Evolutionary conservation across 495 filamentous ascomycete genomes (phyloP), one percentile per base, ranked within the genome.

Genomic region (Durotheca rogersii): DNA sequence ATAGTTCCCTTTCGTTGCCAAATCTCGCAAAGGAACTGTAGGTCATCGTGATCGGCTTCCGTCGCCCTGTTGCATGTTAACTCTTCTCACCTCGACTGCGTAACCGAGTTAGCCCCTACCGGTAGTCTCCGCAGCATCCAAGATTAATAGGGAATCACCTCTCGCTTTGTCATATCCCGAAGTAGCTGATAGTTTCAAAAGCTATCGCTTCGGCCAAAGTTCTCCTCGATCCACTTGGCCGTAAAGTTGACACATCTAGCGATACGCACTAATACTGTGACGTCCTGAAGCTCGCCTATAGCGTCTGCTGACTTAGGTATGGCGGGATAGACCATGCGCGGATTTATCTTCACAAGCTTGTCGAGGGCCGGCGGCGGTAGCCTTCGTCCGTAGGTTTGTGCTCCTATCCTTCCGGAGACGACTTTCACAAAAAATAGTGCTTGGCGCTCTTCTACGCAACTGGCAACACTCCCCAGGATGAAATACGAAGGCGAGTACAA

Each of bases 61-160:
- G 55, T 1, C 21, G 14, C 1, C 29, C 39, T 46, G 0, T 14
- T 33, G 15, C 14, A 27, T 38, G 39, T 42, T 2, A 42, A 7
- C 39, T 15, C 15, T n/a, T n/a, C n/a, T n/a, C n/a, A n/a, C n/a
- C n/a, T n/a, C n/a, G n/a, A n/a, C n/a, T n/a, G n/a, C n/a, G n/a
- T n/a, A n/a, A n/a, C n/a, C n/a, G n/a, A n/a, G n/a, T n/a, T n/a
- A n/a, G n/a, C n/a, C n/a, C n/a, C n/a, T 41, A 50, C 48, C 48
- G 6, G 78, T 79, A 12, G 74, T 72, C 10, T 77, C 78, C 1
- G 75, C 77, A 7, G 77, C 77, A 48, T 81, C 77, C 17, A 80
- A 59, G 20, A 76, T 62, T 2, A 73, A 46, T 0, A 63, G 53
- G 1, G 62, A 62, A 0, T 73, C 58, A 29, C 72, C 45, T 17